Evolutionary conservation across 2,329 filamentous ascomycete species (phyloP), one percentile per base, ranked within the genome.

Genomic region (Clonostachys rosea): DNA sequence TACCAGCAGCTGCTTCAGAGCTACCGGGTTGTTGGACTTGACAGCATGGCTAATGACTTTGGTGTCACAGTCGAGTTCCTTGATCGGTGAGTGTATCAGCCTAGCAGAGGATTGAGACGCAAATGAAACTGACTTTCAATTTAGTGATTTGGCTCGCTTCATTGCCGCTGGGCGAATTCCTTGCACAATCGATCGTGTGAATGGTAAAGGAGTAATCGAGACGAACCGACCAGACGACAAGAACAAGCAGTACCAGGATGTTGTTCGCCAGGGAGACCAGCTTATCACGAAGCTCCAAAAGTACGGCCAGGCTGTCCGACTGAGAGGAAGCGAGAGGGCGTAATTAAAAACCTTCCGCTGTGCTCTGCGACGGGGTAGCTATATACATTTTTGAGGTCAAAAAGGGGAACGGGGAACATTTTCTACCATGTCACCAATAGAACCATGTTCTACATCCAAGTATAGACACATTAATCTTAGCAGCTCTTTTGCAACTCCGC

Each of bases 241-340:
- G 84, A 97, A 97, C 79, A 96, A 96, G 80, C 94, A 99, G 74
- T 99, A 99, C 71, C 88, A 91, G 59, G 94, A 99, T 59, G 91
- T 97, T 36, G 91, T 99, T 51, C 94, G 94, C 74, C 94, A 97
- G 66, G 94, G 94, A 34, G 94, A 99, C 68, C 89, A 95, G 70
- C 79, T 99, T 53, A 97, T 99, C 66, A 99, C 94, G 49, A 99
- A 99, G 79, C 76, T 99, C 57, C 94, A 99, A 74, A 99, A 99
- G 78, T 99, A 99, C 68, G 94, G 94, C 41, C 94, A 99, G 71
- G 88, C 94, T 3, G 94, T 99, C 54, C 83, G 94, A 62, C 76
- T 99, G 70, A 83, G 94, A 60, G 94, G 94, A 39, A 97, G 92
- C 64, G 94, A 99, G 78, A 83, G 94, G 59, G 90, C 89, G 59